phyloP scores from a whole-genome alignment of 164 flowering plant genomes.

The Vitis rotundifolia region DNA sequence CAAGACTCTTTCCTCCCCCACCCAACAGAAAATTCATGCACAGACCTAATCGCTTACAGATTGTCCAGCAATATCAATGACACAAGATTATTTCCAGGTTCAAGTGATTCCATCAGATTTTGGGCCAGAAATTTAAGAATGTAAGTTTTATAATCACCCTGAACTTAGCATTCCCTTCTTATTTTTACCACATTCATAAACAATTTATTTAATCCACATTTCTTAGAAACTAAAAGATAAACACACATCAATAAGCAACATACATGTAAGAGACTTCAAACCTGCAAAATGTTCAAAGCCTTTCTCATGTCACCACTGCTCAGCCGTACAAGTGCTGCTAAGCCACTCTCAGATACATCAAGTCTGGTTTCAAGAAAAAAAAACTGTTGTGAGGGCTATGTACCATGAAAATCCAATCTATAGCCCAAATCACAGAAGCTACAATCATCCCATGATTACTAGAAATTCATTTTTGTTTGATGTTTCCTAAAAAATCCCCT shows the following conservation, averaged over 20 bases:
- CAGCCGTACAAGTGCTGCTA: slow-evolving; percentile 81
- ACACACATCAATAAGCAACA: neutral
- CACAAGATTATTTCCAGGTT: neutral
- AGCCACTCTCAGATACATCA: slow-evolving; percentile 78
- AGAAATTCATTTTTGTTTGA: neutral
- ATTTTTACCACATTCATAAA: neutral
- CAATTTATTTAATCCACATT: neutral
- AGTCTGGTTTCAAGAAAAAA: slow-evolving; percentile 47
- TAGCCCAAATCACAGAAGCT: neutral
- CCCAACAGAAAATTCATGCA: too few species aligned
- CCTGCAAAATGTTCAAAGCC: slow-evolving; percentile 98
- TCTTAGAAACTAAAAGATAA: neutral
- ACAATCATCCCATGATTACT: neutral
- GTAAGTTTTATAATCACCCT: neutral
- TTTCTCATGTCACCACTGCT: slow-evolving; percentile 99
- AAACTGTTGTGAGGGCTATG: neutral
- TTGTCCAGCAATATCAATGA: neutral
- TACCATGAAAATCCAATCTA: too few species aligned
- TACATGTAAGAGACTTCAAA: slow-evolving; percentile 17
- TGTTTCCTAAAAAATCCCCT: neutral
- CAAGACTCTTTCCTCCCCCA: too few species aligned
- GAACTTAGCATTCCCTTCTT: neutral
- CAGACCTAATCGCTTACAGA: neutral
- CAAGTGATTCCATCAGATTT: neutral
- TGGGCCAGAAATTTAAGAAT: neutral